Evolutionary conservation across 208 protist species (phyloP).

Genomic region (Crithidia bombi): DNA sequence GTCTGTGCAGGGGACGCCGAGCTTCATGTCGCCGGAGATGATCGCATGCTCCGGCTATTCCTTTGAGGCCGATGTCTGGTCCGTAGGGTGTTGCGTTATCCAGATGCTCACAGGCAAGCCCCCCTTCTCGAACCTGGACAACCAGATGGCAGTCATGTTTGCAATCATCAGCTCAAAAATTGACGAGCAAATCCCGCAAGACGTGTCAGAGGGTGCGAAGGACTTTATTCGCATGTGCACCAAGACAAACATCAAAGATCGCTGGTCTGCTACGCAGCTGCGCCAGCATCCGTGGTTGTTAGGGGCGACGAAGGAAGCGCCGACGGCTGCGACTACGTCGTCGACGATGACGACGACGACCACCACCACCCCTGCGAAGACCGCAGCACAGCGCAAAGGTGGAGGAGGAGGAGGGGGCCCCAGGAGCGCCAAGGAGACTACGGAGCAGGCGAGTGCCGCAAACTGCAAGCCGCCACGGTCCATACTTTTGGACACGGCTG

Average conservation of each 20-base stretch:
- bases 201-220: slow-evolving; percentile 62
- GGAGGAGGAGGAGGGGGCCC: neutral
- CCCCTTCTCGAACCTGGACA: slow-evolving; percentile 84
- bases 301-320: neutral
- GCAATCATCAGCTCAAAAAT: slow-evolving; percentile 84
- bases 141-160: slow-evolving; percentile 93
- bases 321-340: neutral
- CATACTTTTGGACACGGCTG: slow-evolving; percentile 31
- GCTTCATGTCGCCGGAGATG: slow-evolving; percentile 95
- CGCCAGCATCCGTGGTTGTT: slow-evolving; percentile 78
- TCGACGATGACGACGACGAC: neutral
- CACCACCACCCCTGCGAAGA: neutral
- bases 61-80: slow-evolving; percentile 92
- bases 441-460: neutral
- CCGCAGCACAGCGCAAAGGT: slow-evolving; percentile 1
- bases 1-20: slow-evolving; percentile 90
- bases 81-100: slow-evolving; percentile 89
- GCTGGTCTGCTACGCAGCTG: slow-evolving; percentile 65
- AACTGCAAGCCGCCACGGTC: slow-evolving; percentile 23
- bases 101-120: slow-evolving; percentile 91
- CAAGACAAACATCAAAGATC: slow-evolving; percentile 66
- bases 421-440: slow-evolving; percentile 2
- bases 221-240: slow-evolving; percentile 82
- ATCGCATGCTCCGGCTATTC: slow-evolving; percentile 90
- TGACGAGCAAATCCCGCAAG: slow-evolving; percentile 68